These are phyloP conservation scores for Thelonectria rubi DNA, from an alignment of 2,329 filamentous ascomycete species.

Conservation along the genomic window DNA sequence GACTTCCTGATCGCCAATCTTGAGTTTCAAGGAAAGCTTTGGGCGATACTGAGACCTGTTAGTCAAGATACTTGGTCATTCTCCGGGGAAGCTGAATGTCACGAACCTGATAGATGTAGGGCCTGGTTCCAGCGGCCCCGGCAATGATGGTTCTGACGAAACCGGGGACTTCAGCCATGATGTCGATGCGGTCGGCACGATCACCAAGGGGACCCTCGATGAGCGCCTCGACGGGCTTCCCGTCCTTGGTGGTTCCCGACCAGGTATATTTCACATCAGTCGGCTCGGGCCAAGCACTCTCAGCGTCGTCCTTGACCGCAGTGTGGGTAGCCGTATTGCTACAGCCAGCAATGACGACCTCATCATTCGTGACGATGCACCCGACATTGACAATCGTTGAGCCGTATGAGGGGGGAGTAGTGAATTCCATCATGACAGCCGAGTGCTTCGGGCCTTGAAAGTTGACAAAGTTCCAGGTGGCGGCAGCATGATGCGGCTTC, in stretches of 20 bases:
- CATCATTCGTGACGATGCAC: constrained; percentile 80
- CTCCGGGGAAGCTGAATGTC: neutral
- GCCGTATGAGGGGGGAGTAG: constrained; percentile 91
- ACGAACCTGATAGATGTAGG: constrained; percentile 94
- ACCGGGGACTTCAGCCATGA: constrained; percentile 95
- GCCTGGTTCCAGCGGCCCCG: constrained; percentile 87
- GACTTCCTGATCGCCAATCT: constrained; percentile 81
- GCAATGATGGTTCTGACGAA: constrained; percentile 96
- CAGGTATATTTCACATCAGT: constrained; percentile 78
- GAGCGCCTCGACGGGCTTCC: constrained; percentile 73
- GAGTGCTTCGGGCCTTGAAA: constrained; percentile 90
- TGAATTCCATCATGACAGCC: constrained; percentile 95
- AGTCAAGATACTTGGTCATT: constrained; percentile 27
- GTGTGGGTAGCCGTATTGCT: constrained; percentile 75
- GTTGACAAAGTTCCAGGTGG: constrained; percentile 91
- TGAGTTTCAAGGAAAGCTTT: constrained; percentile 78
- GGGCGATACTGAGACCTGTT: constrained; percentile 70
- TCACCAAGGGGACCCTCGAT: constrained; percentile 75
- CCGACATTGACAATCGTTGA: constrained; percentile 87
- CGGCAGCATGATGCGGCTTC: constrained; percentile 97
- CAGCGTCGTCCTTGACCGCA: constrained; percentile 73
- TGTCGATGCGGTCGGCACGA: constrained; percentile 81
- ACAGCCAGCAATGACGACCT: constrained; percentile 78
- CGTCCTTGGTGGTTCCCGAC: constrained; percentile 80
- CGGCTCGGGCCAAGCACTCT: constrained; percentile 91